Percentiles rank a stretch among this genome's conserved stretches.
Conservation (phyloP, 257 asterid genomes). For the Solanum arcanum region DNA sequence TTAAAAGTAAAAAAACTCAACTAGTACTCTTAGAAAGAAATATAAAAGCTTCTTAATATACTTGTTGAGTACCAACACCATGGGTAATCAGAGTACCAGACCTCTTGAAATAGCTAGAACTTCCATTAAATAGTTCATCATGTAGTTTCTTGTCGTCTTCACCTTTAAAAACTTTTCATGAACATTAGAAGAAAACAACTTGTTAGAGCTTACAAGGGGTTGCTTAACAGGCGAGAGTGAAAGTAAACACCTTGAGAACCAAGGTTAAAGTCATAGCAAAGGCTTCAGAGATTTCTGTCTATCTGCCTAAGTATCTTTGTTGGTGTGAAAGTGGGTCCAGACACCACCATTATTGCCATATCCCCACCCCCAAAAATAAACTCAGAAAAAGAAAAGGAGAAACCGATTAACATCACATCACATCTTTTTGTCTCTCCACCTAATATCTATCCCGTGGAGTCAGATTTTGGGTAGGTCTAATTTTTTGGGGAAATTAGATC, state of each 20-base stretch:
- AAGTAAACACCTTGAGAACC: not conserved
- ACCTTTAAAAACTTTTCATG: not conserved
- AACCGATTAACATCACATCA: not conserved
- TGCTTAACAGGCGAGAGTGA: not conserved
- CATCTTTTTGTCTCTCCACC: not conserved
- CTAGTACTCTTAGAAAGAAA: not conserved
- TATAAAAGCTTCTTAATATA: not conserved
- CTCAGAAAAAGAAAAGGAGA: not conserved
- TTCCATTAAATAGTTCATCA: not conserved
- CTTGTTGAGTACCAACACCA: not conserved
- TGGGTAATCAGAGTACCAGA: not conserved
- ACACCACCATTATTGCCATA: not conserved
- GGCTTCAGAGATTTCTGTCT: not conserved
- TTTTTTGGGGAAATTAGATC: not conserved
- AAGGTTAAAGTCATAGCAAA: not conserved
- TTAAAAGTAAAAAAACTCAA: not conserved
- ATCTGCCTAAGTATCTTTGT: not conserved
- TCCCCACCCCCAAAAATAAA: not conserved
- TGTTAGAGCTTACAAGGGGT: not conserved
- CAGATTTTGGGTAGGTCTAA: not conserved
- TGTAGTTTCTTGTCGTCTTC: not conserved
- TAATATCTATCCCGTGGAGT: not conserved
- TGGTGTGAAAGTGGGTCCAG: not conserved
- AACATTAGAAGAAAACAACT: not conserved
- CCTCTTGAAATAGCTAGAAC: not conserved